Percentiles rank a stretch among this genome's conserved stretches.
These are phyloP conservation scores for Pulveroboletus sp. DNA, from an alignment of 768 basidiomycete species.

Conservation along the genomic window DNA sequence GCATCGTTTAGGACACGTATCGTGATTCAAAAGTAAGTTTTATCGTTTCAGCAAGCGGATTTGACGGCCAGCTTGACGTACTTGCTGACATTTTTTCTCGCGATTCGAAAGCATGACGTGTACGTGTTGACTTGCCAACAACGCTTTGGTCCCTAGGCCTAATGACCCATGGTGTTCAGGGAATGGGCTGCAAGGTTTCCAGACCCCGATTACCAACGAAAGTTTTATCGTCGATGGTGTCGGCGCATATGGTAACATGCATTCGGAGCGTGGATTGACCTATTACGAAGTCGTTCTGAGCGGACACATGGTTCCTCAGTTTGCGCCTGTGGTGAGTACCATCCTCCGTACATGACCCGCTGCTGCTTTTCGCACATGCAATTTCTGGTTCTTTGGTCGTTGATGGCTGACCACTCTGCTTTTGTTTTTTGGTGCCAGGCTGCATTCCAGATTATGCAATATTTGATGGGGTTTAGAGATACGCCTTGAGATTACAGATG, in stretches of 20 bases:
- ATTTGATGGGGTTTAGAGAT: slow-evolving; percentile 59
- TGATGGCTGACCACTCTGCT: neutral
- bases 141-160: slow-evolving; percentile 1
- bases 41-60: too few relatives aligned
- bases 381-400: neutral
- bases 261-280: slow-evolving; percentile 65
- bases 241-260: slow-evolving; percentile 62
- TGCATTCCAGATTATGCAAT: slow-evolving; percentile 68
- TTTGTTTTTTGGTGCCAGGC: slow-evolving; percentile 38
- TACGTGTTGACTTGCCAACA: slow-evolving; percentile 33
- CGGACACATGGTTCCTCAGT: slow-evolving; percentile 77
- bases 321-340: slow-evolving; percentile 52
- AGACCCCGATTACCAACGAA: slow-evolving; percentile 60
- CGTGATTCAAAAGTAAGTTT: too few relatives aligned
- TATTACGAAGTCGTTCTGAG: slow-evolving; percentile 65
- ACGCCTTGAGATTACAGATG: slow-evolving; percentile 36
- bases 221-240: slow-evolving; percentile 71
- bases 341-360: neutral
- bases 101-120: slow-evolving; percentile 42
- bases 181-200: slow-evolving; percentile 72
- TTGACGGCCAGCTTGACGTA: neutral
- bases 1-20: too few relatives aligned
- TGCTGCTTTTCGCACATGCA: too few relatives aligned
- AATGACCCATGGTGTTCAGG: slow-evolving; percentile 26
- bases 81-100: neutral